Base-by-base conservation (phyloP, 768 basidiomycete species). In the Tylopilus sp. region DNA sequence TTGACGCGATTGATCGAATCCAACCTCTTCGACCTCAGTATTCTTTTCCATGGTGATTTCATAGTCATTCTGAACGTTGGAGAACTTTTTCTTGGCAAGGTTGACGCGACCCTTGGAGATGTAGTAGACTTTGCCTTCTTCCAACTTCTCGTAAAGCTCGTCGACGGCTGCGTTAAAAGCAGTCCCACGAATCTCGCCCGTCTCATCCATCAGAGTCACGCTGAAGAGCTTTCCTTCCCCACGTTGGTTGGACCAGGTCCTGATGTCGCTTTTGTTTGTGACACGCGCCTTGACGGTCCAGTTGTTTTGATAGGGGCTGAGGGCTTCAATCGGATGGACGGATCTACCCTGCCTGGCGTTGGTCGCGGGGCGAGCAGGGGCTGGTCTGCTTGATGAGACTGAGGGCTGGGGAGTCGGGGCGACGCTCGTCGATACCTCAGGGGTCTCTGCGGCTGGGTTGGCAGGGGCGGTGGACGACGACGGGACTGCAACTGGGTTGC, bases 211-310 rank as follows among this genome's bases (percentile, higher is more conserved):
- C 25, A 98, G 71, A 0, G 87, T 95, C 17, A 92, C 85, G 60
- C 78, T 93, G 75, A 99, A 98, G 16, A 98, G 76, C 66, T 98
- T 94, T 33, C 97, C 96, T 62, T 98, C 97, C 29, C 97, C 97
- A 12, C 84, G 78, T 54, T 79, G 75, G 68, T 96, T 98, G 4
- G 89, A 87, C 83, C 87, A 99, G n/a, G 82, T 81, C 61, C 82
- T 87, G 64, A 98, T 84, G 0, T 98, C 97, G 1, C 83, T 83
- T 70, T 96, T 98, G 56, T 89, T 82, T 13, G 85, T 89, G 45
- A 98, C 92, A 37, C 92, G 87, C 26, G 92, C 96, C 68, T 93
- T 94, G 77, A 98, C 96, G 11, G 91, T 94, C 97, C 97, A 99
- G 70, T 92, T 92, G 74, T 96, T 98, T 71, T 97, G 93, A 63